Conservation (phyloP, 495 filamentous ascomycete genomes). For the Aspergillus egyptiacus region DNA sequence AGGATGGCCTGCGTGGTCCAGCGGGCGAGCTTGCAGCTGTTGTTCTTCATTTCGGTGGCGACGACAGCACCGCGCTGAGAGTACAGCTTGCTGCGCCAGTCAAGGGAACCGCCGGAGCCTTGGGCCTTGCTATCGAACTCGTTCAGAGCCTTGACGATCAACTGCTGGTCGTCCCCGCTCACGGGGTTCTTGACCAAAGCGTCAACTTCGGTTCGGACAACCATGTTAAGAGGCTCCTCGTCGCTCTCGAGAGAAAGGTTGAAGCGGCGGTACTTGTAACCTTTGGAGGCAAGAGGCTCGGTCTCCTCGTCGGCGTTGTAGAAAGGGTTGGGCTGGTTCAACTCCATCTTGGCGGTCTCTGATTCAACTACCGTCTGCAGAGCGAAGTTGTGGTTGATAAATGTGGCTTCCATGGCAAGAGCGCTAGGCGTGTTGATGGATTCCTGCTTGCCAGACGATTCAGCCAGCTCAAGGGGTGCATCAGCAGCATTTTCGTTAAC, state of each 20-base stretch:
- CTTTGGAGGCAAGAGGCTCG: conserved; percentile 88
- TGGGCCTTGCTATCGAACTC: conserved; percentile 98
- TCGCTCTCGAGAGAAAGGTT: conserved; percentile 86
- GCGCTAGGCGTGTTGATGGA: conserved; percentile 85
- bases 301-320: conserved; percentile 91
- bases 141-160: conserved; percentile 94
- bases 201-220: conserved; percentile 95
- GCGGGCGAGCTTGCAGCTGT: conserved; percentile 91
- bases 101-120: conserved; percentile 84
- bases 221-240: conserved; percentile 83
- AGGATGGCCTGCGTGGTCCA: conserved; percentile 97
- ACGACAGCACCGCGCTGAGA: conserved; percentile 93
- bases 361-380: conserved; percentile 87
- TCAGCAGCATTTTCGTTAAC: conserved; percentile 99
- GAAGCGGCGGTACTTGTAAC: conserved; percentile 96
- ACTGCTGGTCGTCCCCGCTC: conserved; percentile 77
- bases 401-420: conserved; percentile 91
- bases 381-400: conserved; percentile 99
- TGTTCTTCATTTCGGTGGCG: conserved; percentile 99
- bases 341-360: conserved; percentile 66
- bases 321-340: conserved; percentile 90
- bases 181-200: conserved; percentile 90
- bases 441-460: conserved; percentile 78
- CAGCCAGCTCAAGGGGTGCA: conserved; percentile 81
- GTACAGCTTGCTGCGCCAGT: conserved; percentile 91